Evolutionary conservation across 108 stramenopile genomes (phyloP), one percentile per base, ranked within the genome.

Genomic region (Discostella pseudostelligera): DNA sequence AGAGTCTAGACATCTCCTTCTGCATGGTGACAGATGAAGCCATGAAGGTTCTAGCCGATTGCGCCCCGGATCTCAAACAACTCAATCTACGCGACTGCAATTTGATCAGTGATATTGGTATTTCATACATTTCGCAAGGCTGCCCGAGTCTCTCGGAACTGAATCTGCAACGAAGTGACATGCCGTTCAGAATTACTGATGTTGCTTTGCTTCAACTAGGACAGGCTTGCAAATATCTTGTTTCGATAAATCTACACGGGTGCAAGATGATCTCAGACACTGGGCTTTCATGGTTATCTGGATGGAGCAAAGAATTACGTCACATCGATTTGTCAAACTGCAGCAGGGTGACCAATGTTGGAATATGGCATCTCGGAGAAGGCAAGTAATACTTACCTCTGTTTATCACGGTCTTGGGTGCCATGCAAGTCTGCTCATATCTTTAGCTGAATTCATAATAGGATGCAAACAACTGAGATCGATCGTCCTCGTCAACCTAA

Each of bases 241-340:
- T 39, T 5, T 60, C 69, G 16, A 45, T 84, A 6, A 72, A 68
- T 46, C 54, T 84, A 21, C 63, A 59, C 25, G 83, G 83, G 17
- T 81, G 80, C 40, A 70, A 80, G 22, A 73, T 77, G 70, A 60
- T 84, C 8, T 51, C 80, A 10, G 83, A 84, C 59, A 74, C 72
- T 4, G 80, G 83, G 0, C 32, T 84, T 0, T 81, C 76, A 0
- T 84, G 83, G 83, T 19, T 84, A 14, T 48, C 73, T 9, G 74
- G 76, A 37, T 71, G 76, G 59, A 62, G 72, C 36, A 64, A 73
- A 28, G 71, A 78, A 25, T 62, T 84, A 50, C 43, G 68, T 44
- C 49, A 60, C 48, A 17, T 84, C 19, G 67, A 81, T 59, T 49
- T 84, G 46, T 63, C 70, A 10, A 68, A 66, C 22, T 84, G 83